Evolutionary conservation across 345 rosid genomes (phyloP), one percentile per base, ranked within the genome.

Genomic region (Moricandia moricandioides): DNA sequence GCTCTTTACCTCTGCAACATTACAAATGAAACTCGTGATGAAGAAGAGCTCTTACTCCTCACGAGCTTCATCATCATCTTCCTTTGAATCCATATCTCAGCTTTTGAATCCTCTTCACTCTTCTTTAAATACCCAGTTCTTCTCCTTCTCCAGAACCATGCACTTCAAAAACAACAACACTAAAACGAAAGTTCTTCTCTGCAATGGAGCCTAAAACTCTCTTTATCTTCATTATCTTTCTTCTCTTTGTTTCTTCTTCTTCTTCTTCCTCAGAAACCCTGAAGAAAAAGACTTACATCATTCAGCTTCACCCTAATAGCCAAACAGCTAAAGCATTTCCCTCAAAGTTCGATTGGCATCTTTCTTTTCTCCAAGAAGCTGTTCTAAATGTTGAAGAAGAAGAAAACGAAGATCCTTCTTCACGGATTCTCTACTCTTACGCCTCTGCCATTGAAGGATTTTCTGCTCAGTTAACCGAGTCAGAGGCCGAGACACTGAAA

Each of bases 11-110:
- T 64, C 85, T 84, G 85, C 57, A 69, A 69, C 71, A 71, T 71
- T 14, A 60, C 92, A 90, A 86, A 85, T 76, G 86, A 89, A 87
- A 83, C 97, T 80, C 98, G 98, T 93, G 97, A 93, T 79, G 89
- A 73, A 88, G 89, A 73, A 88, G 92, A 89, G 97, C 98, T 88
- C 90, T 89, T 81, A 73, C 55, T 64, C 82, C 86, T 89, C 97
- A 92, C 96, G 97, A 90, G 97, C 87, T 88, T 87, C 96, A 78
- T 84, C 82, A 79, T 85, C 88, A 75, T 68, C 82, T 64, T 70
- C 66, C 56, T 68, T 74, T 31, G 78, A 66, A 63, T 64, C 82
- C 77, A 54, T 72, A 51, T 27, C 78, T 57, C 78, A 45, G 51
- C 29, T 74, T 86, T 80, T 76, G 83, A 77, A 75, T 72, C 78